These are phyloP conservation scores for Stemphylium beticola DNA, from an alignment of 2,329 filamentous ascomycete species.

Conservation along the genomic window DNA sequence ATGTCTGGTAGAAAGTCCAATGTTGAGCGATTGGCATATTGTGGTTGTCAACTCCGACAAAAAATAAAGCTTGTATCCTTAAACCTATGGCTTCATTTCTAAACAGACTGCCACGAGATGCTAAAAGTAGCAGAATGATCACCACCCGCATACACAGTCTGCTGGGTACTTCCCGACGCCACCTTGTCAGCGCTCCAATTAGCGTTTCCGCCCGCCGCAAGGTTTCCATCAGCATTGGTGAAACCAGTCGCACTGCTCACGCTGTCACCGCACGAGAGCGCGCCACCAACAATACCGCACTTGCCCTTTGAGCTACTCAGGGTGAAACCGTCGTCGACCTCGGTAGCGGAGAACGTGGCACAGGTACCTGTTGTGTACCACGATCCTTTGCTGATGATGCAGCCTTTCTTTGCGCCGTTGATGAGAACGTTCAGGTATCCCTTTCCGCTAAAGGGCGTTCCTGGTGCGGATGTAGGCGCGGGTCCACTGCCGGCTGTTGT, in stretches of 20 bases:
- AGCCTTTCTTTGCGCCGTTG: slow-evolving; percentile 62
- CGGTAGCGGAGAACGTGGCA: slow-evolving; percentile 66
- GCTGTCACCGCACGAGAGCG: slow-evolving; percentile 62
- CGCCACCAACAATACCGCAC: slow-evolving; percentile 63
- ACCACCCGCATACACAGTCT: slow-evolving; percentile 50
- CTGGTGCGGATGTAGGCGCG: slow-evolving; percentile 44
- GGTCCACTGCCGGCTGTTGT: slow-evolving; percentile 33
- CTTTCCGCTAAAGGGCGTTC: slow-evolving; percentile 60
- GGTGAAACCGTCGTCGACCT: slow-evolving; percentile 39
- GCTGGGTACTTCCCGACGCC: slow-evolving; percentile 53
- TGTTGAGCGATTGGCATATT: too few species aligned
- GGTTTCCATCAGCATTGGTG: slow-evolving; percentile 39
- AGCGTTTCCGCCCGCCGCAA: slow-evolving; percentile 49
- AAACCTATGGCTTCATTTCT: not conserved
- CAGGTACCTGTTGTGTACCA: slow-evolving; percentile 74
- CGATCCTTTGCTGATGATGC: slow-evolving; percentile 68
- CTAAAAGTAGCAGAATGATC: slow-evolving; percentile 42
- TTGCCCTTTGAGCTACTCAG: slow-evolving; percentile 45
- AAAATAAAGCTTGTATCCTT: too few species aligned
- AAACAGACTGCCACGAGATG: slow-evolving; percentile 47
- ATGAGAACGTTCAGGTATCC: slow-evolving; percentile 66
- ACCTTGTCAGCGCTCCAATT: slow-evolving; percentile 54
- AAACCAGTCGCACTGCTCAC: slow-evolving; percentile 54
- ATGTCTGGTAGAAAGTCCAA: too few species aligned
- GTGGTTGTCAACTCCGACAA: too few species aligned